These are phyloP conservation scores for Tolypocladium album DNA, from an alignment of 2,329 filamentous ascomycete genomes.

Conservation along the genomic window DNA sequence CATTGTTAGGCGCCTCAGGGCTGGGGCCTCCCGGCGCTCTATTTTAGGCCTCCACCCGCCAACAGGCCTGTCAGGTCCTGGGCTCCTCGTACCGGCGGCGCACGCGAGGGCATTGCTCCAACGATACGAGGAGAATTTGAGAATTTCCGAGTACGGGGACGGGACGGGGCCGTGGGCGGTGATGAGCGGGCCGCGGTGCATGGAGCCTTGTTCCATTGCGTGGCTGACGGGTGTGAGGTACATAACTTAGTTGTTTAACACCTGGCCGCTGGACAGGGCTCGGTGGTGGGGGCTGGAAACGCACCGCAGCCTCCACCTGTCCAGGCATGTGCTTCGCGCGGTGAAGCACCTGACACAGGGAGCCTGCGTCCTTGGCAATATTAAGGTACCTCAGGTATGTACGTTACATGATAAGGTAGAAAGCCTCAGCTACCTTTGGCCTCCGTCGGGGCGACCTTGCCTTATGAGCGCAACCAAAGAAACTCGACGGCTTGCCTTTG, in stretches of 20 bases:
- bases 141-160: not conserved
- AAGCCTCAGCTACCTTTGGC: no score
- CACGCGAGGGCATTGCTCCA: not conserved
- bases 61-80: not conserved
- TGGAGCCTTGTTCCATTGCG: not conserved
- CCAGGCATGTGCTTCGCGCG: not conserved
- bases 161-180: not conserved
- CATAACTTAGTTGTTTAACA: not conserved
- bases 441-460: not conserved
- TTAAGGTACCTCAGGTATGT: no score
- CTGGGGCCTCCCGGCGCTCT: not conserved
- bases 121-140: no score
- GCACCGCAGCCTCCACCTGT: not conserved
- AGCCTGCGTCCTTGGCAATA: not conserved
- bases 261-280: not conserved
- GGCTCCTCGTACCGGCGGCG: no score
- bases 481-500: not conserved
- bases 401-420: no score
- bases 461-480: not conserved
- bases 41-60: slow-evolving; percentile 3
- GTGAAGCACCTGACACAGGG: not conserved
- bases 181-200: not conserved
- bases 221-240: not conserved
- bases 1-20: not conserved
- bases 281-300: no score